Conservation (phyloP, 768 basidiomycete genomes). For the Floccularia luteovirens region DNA sequence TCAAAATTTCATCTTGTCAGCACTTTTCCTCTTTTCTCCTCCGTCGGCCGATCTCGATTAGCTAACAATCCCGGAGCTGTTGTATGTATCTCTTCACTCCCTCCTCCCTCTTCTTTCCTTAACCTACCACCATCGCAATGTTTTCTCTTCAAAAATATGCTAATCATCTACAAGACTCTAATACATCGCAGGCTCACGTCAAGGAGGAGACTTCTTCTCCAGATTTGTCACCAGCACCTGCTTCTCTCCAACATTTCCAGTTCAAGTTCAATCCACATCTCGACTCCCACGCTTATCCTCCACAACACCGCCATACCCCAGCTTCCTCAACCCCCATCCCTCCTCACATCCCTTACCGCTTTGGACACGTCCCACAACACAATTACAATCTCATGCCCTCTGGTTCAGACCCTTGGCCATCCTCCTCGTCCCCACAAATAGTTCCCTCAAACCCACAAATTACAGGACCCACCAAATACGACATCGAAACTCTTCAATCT, state of each 20-base stretch:
- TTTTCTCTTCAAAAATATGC: constrained; percentile 2
- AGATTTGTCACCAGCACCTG: constrained; percentile 26
- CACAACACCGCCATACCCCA: constrained; percentile 24
- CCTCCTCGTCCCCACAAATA: constrained; percentile 15
- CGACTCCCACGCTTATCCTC: constrained; percentile 24
- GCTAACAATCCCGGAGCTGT: not conserved
- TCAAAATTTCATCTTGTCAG: too few relatives aligned
- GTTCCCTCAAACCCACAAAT: constrained; percentile 8
- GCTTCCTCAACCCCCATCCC: constrained; percentile 18
- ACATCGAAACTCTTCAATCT: constrained; percentile 11
- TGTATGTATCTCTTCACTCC: not conserved
- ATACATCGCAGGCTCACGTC: constrained; percentile 17
- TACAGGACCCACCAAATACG: constrained; percentile 7
- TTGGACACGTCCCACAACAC: constrained; percentile 16
- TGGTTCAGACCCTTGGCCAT: constrained; percentile 22
- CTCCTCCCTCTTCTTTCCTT: not conserved
- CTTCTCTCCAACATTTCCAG: constrained; percentile 26
- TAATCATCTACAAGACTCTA: constrained; percentile 1
- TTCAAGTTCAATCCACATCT: constrained; percentile 25
- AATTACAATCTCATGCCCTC: constrained; percentile 14
- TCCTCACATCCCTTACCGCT: constrained; percentile 25
- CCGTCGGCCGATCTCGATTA: not conserved
- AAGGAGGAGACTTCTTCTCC: constrained; percentile 35
- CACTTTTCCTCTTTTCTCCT: too few relatives aligned
- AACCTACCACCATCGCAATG: not conserved